Conservation (phyloP, 768 basidiomycete species). For the Psilocybe cyanescens region DNA sequence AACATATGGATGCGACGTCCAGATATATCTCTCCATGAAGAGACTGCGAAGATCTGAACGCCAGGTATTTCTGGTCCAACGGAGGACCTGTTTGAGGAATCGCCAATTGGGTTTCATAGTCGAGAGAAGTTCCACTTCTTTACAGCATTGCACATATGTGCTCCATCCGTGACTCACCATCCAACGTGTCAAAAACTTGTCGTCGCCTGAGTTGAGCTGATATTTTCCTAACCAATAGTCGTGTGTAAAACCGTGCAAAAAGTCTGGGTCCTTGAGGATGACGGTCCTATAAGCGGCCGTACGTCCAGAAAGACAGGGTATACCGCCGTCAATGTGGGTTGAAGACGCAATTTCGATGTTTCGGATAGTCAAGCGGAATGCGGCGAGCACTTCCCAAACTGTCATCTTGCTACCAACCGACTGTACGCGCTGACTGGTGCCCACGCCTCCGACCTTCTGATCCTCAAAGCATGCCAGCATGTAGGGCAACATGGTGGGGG, state of each 20-base stretch:
- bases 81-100: conserved; percentile 90
- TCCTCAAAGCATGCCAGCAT: conserved; percentile 94
- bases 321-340: conserved; percentile 91
- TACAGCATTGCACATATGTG: conserved; percentile 90
- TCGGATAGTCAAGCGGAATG: conserved; percentile 89
- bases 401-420: conserved; percentile 80
- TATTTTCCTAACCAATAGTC: conserved; percentile 95
- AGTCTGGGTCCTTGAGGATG: conserved; percentile 94
- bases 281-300: conserved; percentile 94
- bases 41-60: conserved; percentile 85
- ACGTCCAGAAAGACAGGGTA: conserved; percentile 90
- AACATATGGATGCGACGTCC: conserved; percentile 90
- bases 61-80: conserved; percentile 97
- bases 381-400: conserved; percentile 94
- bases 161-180: conserved; percentile 96
- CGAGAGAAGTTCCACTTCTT: conserved; percentile 82
- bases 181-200: conserved; percentile 95
- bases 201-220: conserved; percentile 92
- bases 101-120: conserved; percentile 98
- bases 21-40: conserved; percentile 87
- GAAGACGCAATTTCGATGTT: conserved; percentile 92
- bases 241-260: conserved; percentile 91
- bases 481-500: conserved; percentile 86
- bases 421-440: conserved; percentile 89
- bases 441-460: conserved; percentile 91